Evolutionary conservation across 257 asterid genomes (phyloP).

Genomic region (Plantago ovata): DNA sequence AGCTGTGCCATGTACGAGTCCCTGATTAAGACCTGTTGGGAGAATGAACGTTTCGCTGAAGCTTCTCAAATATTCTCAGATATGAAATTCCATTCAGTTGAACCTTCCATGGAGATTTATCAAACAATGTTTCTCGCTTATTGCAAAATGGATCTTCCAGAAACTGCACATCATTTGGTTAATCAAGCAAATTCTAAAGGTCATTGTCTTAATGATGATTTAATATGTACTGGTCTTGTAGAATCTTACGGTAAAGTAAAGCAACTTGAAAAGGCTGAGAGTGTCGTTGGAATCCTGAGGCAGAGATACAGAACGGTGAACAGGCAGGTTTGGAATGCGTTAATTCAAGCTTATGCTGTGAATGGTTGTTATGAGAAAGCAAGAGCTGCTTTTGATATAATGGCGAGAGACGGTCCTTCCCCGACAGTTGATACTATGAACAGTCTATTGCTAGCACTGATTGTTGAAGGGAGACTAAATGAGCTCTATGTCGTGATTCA

Average conservation of each 20-base stretch:
- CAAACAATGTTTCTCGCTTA: slow-evolving; percentile 44
- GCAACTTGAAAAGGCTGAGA: slow-evolving; percentile 78
- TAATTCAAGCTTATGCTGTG: slow-evolving; percentile 73
- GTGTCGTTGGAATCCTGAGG: slow-evolving; percentile 56
- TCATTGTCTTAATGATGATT: slow-evolving; percentile 42
- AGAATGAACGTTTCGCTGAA: slow-evolving; percentile 54
- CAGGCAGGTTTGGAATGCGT: slow-evolving; percentile 76
- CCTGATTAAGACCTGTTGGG: slow-evolving; percentile 60
- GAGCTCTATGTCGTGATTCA: slow-evolving; percentile 90
- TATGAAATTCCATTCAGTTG: slow-evolving; percentile 67
- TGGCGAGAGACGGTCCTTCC: slow-evolving; percentile 93
- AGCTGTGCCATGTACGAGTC: slow-evolving; percentile 58
- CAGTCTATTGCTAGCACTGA: slow-evolving; percentile 73
- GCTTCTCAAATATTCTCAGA: slow-evolving; percentile 91
- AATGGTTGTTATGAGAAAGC: slow-evolving; percentile 91
- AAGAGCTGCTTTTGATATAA: slow-evolving; percentile 83
- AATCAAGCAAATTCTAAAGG: slow-evolving; percentile 58
- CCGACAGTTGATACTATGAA: slow-evolving; percentile 86
- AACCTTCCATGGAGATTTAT: slow-evolving; percentile 59
- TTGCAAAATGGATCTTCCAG: slow-evolving; percentile 79
- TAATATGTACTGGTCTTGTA: slow-evolving; percentile 51
- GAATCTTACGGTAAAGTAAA: slow-evolving; percentile 75
- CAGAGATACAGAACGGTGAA: slow-evolving; percentile 46
- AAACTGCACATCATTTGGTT: slow-evolving; percentile 69
- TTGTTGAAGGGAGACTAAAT: slow-evolving; percentile 67